phyloP scores from a whole-genome alignment of 202 grass and related monocot genomes.

The Setaria italica region DNA sequence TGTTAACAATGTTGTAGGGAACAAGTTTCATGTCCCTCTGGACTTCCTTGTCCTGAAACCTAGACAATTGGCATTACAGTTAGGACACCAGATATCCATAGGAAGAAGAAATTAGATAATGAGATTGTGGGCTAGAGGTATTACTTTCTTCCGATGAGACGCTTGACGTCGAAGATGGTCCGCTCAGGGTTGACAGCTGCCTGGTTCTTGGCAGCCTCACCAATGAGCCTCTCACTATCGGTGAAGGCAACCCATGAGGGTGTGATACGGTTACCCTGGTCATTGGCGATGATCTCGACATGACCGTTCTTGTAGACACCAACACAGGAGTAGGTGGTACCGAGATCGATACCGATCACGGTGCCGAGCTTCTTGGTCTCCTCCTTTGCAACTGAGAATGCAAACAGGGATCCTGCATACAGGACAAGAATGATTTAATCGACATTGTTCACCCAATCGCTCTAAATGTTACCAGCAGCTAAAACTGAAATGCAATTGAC shows the following conservation, averaged over 20 bases:
- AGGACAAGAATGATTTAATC: conserved; percentile 7
- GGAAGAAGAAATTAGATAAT: not conserved
- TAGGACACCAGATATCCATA: conserved; percentile 4
- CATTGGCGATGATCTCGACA: conserved; percentile 86
- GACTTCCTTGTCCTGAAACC: conserved; percentile 94
- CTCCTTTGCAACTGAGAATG: conserved; percentile 70
- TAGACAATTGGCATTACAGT: conserved; percentile 13
- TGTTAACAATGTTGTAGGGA: conserved; percentile 89
- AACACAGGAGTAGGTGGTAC: conserved; percentile 75
- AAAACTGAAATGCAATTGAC: not conserved
- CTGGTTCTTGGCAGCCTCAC: conserved; percentile 95
- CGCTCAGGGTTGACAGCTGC: conserved; percentile 86
- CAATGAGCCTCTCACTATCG: conserved; percentile 82
- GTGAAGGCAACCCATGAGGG: conserved; percentile 92
- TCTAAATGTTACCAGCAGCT: not conserved
- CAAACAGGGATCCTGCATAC: conserved; percentile 68
- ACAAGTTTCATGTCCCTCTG: conserved; percentile 96
- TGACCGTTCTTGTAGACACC: conserved; percentile 73
- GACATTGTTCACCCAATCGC: not conserved
- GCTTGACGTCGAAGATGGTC: conserved; percentile 87
- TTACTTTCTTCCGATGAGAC: conserved; percentile 89
- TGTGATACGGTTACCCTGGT: conserved; percentile 93
- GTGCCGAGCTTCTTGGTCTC: conserved; percentile 66
- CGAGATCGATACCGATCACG: conserved; percentile 81
- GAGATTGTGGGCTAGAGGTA: not conserved